Evolutionary conservation across 2,329 filamentous ascomycete genomes (phyloP).

Genomic region (Hymenoscyphus repandus): DNA sequence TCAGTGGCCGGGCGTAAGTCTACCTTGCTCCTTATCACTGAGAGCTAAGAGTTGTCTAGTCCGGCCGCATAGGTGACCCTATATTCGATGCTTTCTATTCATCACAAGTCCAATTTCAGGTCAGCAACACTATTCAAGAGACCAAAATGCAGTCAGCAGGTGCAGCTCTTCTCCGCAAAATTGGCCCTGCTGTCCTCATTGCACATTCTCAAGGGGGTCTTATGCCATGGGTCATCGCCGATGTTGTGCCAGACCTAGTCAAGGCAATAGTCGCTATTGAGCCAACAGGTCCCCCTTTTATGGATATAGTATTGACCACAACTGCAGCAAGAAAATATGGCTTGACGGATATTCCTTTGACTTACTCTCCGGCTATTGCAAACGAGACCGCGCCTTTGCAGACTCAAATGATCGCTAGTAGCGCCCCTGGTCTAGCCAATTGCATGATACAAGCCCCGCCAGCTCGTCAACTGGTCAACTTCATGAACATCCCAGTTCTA

Average conservation of each 20-base stretch:
- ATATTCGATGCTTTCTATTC: conserved; percentile 32
- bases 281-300: conserved; percentile 43
- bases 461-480: conserved; percentile 33
- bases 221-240: conserved; percentile 37
- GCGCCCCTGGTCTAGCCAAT: conserved; percentile 19
- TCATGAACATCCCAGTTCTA: conserved; percentile 33
- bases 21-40: not conserved
- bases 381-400: conserved; percentile 34
- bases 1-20: conserved; percentile 34
- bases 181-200: conserved; percentile 22
- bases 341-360: conserved; percentile 43
- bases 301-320: conserved; percentile 35
- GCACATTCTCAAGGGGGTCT: conserved; percentile 41
- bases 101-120: conserved; percentile 35
- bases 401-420: conserved; percentile 27
- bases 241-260: conserved; percentile 38
- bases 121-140: conserved; percentile 34
- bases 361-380: conserved; percentile 39
- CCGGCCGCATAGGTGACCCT: conserved; percentile 20
- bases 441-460: conserved; percentile 35
- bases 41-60: conserved; percentile 8
- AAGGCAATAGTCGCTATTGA: conserved; percentile 41
- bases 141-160: conserved; percentile 35
- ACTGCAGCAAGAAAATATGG: conserved; percentile 38
- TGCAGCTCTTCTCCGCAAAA: conserved; percentile 28